Conservation (phyloP, 75 land plant genomes). For the Pinus taeda region DNA sequence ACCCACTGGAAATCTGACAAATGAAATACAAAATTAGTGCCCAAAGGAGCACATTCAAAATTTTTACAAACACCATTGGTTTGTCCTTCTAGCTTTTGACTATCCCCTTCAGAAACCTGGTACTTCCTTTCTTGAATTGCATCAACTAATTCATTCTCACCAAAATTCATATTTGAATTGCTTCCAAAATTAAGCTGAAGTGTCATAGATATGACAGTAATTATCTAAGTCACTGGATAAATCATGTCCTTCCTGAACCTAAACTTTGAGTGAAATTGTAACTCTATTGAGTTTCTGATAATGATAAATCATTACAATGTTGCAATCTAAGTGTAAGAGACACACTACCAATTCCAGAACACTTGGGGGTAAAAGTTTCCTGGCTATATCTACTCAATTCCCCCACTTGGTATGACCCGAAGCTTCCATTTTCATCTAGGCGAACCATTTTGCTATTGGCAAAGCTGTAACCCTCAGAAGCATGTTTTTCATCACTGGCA, state of each 20-base stretch:
- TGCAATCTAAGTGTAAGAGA: conserved; percentile 68
- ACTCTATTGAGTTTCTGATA: background rate
- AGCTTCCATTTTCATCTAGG: conserved; percentile 13
- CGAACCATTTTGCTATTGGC: conserved; percentile 1
- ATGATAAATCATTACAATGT: conserved; percentile 30
- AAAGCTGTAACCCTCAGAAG: background rate
- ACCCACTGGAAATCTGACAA: too few species aligned
- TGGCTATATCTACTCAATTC: conserved; percentile 34
- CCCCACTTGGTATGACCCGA: conserved; percentile 43
- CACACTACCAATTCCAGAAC: conserved; percentile 37
- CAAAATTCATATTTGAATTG: too few species aligned
- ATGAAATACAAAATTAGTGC: too few species aligned
- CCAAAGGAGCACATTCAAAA: too few species aligned
- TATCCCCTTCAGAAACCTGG: too few species aligned
- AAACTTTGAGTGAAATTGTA: background rate
- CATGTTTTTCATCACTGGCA: background rate
- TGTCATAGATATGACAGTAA: background rate
- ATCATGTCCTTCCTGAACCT: background rate
- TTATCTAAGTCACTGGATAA: background rate
- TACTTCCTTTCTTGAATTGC: too few species aligned
- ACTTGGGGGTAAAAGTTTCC: conserved; percentile 17
- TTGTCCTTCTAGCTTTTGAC: too few species aligned
- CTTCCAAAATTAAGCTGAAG: background rate
- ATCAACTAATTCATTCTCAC: too few species aligned
- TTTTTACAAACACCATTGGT: too few species aligned